Percentiles rank a stretch among this genome's conserved stretches.
These are phyloP conservation scores for Cryptosporidium baileyi DNA, from an alignment of 169 alveolate species.

Conservation along the genomic window DNA sequence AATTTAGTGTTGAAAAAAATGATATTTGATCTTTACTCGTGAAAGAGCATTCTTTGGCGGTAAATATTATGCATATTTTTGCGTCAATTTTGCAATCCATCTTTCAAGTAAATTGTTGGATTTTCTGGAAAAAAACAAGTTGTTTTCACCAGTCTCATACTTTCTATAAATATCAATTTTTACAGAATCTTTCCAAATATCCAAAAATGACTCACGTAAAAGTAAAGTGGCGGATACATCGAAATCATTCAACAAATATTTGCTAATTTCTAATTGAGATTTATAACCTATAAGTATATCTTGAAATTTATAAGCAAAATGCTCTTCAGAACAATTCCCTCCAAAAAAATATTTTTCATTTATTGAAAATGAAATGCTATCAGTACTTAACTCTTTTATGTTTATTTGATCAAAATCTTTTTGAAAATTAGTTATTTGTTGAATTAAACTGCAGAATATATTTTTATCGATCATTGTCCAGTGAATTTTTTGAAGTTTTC, in stretches of 20 bases:
- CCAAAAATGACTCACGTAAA: slow-evolving; percentile 39
- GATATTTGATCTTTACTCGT: neutral
- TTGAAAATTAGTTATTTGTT: neutral
- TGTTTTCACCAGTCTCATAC: neutral
- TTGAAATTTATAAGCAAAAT: neutral
- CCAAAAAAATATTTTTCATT: too few species aligned
- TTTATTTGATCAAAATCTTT: neutral
- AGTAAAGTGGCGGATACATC: slow-evolving; percentile 4
- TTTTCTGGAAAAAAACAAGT: neutral
- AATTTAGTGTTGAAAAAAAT: too few species aligned
- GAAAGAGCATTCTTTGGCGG: slow-evolving; percentile 11
- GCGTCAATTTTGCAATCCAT: slow-evolving; percentile 44
- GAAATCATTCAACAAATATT: neutral
- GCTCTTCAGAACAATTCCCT: too few species aligned
- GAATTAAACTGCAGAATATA: slow-evolving; percentile 2
- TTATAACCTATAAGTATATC: neutral
- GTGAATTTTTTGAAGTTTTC: slow-evolving; percentile 20
- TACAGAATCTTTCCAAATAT: slow-evolving; percentile 1
- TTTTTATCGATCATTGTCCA: slow-evolving; percentile 35
- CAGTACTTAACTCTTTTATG: neutral
- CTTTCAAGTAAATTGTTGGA: slow-evolving; percentile 25
- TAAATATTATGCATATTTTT: slow-evolving; percentile 45
- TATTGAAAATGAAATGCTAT: slow-evolving; percentile 7
- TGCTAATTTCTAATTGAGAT: neutral
- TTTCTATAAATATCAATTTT: neutral